phyloP scores from a whole-genome alignment of 192 early-diverging fungal genomes.

The Spinellus fusiger region DNA sequence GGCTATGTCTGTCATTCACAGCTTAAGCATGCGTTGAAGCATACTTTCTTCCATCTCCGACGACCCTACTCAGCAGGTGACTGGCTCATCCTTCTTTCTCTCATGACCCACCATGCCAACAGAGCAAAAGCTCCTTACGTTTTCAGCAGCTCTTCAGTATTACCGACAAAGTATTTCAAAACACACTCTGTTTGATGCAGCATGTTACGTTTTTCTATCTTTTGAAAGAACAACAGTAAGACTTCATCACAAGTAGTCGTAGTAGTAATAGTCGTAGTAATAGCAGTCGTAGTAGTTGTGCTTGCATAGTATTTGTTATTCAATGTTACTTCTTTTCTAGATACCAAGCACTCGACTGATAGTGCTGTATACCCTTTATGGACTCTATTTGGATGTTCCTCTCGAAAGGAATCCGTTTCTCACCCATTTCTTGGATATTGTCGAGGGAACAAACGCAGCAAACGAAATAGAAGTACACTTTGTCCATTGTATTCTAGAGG shows the following conservation, averaged over 20 bases:
- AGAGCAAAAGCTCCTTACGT: background rate
- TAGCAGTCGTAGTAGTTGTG: too few relatives aligned
- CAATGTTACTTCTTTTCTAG: background rate
- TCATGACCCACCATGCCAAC: background rate
- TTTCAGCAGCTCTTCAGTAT: background rate
- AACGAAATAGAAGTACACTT: conserved; percentile 6
- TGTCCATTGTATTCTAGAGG: conserved; percentile 17
- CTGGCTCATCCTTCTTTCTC: background rate
- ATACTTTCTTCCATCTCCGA: too few relatives aligned
- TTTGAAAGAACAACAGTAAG: conserved; percentile 5
- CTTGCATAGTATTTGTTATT: background rate
- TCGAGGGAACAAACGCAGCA: background rate
- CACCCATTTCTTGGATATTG: conserved; percentile 12
- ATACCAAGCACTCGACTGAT: background rate
- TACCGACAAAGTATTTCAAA: background rate
- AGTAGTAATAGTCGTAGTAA: background rate
- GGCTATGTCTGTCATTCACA: too few relatives aligned
- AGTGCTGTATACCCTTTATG: conserved; percentile 15
- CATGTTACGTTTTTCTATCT: conserved; percentile 1
- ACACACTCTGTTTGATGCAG: background rate
- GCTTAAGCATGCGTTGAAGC: too few relatives aligned
- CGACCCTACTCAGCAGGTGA: too few relatives aligned
- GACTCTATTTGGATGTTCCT: conserved; percentile 6
- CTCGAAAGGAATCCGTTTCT: conserved; percentile 17
- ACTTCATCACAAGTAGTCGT: background rate